Percentiles rank a stretch among this genome's conserved stretches.
These are phyloP conservation scores for Penicillium goetzii DNA, from an alignment of 495 filamentous ascomycete species.

Conservation along the genomic window DNA sequence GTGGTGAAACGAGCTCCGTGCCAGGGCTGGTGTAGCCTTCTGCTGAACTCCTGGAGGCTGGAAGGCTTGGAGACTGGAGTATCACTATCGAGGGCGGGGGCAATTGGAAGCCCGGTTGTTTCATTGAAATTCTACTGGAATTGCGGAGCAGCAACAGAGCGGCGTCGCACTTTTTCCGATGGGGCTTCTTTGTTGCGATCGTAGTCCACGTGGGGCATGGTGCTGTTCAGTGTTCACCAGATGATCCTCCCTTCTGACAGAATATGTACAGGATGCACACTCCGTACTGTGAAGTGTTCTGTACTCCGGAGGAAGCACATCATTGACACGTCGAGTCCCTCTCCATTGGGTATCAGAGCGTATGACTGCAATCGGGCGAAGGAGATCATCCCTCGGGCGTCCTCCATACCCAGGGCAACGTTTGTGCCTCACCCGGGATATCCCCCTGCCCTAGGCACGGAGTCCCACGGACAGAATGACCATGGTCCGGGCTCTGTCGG, in stretches of 20 bases:
- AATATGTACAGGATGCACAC: background rate
- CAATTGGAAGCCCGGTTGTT: conserved; percentile 22
- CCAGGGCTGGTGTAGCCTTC: background rate
- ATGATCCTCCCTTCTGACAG: conserved; percentile 6
- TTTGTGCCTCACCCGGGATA: background rate
- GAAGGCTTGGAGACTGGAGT: background rate
- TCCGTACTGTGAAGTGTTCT: background rate
- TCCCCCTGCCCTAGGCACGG: conserved; percentile 1
- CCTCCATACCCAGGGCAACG: conserved; percentile 25
- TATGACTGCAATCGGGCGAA: conserved; percentile 4
- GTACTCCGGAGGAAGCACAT: background rate
- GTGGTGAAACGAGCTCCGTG: conserved; percentile 27
- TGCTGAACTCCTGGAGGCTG: background rate
- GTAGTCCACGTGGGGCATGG: conserved; percentile 14
- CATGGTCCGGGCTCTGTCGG: background rate
- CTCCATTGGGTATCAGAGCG: conserved; percentile 11
- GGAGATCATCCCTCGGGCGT: background rate
- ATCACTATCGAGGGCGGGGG: background rate
- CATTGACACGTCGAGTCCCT: conserved; percentile 10
- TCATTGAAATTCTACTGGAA: conserved; percentile 22
- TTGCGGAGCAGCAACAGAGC: background rate
- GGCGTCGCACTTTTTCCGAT: conserved; percentile 8
- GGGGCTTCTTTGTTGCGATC: conserved; percentile 9
- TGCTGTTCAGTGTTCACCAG: conserved; percentile 1
- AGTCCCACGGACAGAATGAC: conserved; percentile 9